Evolutionary conservation across 495 filamentous ascomycete species (phyloP), one percentile per base, ranked within the genome.

Genomic region (Neurospora pannonica): DNA sequence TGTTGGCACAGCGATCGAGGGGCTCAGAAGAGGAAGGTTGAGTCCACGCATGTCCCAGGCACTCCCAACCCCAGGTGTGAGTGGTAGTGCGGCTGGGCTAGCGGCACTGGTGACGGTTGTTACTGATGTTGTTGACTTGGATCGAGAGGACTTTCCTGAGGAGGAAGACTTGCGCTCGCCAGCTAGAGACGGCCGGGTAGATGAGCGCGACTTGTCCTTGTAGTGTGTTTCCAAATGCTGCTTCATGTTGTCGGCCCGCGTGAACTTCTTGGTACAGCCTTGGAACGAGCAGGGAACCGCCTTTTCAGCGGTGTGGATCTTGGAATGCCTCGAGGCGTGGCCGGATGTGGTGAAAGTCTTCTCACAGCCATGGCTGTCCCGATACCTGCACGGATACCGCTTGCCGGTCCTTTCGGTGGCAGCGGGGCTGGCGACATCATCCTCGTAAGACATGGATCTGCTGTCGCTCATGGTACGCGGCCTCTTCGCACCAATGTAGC

Each of bases 191-290:
- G 78, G 75, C 6, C 79, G 75, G 2, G 80, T 74, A 19, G 82
- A 80, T 9, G 82, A 77, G 21, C 85, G 81, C 1, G 83, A 80
- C 77, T 85, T 85, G 71, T 86, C 84, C 78, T 88, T 90, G 81
- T 85, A 90, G 81, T 98, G 95, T 1, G 96, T 98, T 70, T 95
- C 90, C 71, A 94, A 91, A 79, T 98, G 95, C 78, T 98, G 95
- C 86, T 97, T 97, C 93, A 98, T 98, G 83, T 98, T 98, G 84
- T 98, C 95, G 79, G 96, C 94, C 62, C 95, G 90, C 6, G 96
- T 97, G 79, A 98, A 98, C 70, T 93, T 93, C 83, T 97, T 97
- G 81, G 91, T 88, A 85, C 95, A 98, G 40, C 85, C 86, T 5
- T 79, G 71, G 73, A 92, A 94, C 0, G 93, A 91, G 83, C 95